Percentiles rank a stretch among this genome's conserved stretches.
phyloP scores from a whole-genome alignment of 805 yeast genomes.

The Osmozyma mogii region DNA sequence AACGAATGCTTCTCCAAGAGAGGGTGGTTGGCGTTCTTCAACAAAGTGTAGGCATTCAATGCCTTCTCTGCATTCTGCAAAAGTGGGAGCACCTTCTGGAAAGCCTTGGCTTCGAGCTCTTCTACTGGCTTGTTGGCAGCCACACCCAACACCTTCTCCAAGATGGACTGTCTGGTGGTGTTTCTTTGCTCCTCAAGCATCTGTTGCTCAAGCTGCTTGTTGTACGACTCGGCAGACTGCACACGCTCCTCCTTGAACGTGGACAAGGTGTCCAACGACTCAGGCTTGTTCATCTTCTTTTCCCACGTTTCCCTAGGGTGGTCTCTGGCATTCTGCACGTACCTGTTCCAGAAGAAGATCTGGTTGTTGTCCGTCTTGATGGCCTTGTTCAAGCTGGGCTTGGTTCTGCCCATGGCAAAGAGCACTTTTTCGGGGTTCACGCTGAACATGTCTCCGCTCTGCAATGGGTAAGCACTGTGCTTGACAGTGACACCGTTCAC shows the following conservation, averaged over 20 bases:
- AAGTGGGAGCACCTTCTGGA: too few relatives aligned
- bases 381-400: conserved; percentile 68
- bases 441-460: conserved; percentile 80
- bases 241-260: conserved; percentile 4
- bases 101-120: conserved; percentile 11
- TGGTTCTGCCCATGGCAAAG: conserved; percentile 74
- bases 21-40: conserved; percentile 20
- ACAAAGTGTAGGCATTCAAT: conserved; percentile 22
- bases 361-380: conserved; percentile 65
- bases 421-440: conserved; percentile 83
- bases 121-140: conserved; percentile 15
- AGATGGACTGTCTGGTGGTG: conserved; percentile 40
- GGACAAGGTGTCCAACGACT: conserved; percentile 24
- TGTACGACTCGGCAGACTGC: conserved; percentile 19
- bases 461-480: conserved; percentile 71
- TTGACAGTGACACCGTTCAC: conserved; percentile 78
- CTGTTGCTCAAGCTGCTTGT: conserved; percentile 30
- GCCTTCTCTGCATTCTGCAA: conserved; percentile 31
- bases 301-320: conserved; percentile 54
- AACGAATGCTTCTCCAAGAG: conserved; percentile 14
- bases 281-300: conserved; percentile 35
- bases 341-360: conserved; percentile 67
- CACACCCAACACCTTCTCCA: conserved; percentile 33
- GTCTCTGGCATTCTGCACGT: conserved; percentile 49
- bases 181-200: conserved; percentile 36